Conservation (phyloP, 2,329 filamentous ascomycete genomes). For the Aureobasidium sp. region DNA sequence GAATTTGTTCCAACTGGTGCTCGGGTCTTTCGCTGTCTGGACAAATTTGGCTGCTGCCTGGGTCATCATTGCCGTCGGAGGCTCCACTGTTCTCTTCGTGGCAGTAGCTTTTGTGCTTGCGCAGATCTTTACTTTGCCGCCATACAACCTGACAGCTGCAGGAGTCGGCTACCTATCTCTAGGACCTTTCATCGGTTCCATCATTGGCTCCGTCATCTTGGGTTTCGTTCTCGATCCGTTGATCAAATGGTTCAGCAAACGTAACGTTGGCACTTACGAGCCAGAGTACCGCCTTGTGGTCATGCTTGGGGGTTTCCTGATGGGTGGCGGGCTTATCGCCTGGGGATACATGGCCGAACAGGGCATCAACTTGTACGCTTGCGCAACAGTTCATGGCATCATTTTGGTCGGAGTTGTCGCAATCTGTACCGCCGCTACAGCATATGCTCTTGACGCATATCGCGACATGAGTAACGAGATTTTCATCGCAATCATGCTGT, state of each 20-base stretch:
- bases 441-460: conserved; percentile 33
- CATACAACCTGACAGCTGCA: conserved; percentile 35
- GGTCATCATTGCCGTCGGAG: conserved; percentile 39
- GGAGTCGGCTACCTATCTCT: conserved; percentile 37
- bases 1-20: conserved; percentile 29
- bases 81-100: conserved; percentile 35
- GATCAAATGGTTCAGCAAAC: conserved; percentile 36
- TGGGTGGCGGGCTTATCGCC: conserved; percentile 24
- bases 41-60: conserved; percentile 44
- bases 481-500: conserved; percentile 36
- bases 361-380: conserved; percentile 14
- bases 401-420: conserved; percentile 20
- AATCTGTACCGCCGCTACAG: conserved; percentile 24
- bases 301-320: conserved; percentile 18
- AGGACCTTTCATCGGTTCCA: conserved; percentile 32
- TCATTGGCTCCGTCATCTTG: conserved; percentile 27
- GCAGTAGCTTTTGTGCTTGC: conserved; percentile 35
- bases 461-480: conserved; percentile 34
- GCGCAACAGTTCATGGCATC: conserved; percentile 19
- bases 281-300: conserved; percentile 44
- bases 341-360: conserved; percentile 22
- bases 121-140: conserved; percentile 41
- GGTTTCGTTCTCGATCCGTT: conserved; percentile 29
- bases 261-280: conserved; percentile 46
- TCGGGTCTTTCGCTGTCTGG: conserved; percentile 42